phyloP scores from a whole-genome alignment of 1,284 basidiomycete species.

The Cryptococcus maquisensis region DNA sequence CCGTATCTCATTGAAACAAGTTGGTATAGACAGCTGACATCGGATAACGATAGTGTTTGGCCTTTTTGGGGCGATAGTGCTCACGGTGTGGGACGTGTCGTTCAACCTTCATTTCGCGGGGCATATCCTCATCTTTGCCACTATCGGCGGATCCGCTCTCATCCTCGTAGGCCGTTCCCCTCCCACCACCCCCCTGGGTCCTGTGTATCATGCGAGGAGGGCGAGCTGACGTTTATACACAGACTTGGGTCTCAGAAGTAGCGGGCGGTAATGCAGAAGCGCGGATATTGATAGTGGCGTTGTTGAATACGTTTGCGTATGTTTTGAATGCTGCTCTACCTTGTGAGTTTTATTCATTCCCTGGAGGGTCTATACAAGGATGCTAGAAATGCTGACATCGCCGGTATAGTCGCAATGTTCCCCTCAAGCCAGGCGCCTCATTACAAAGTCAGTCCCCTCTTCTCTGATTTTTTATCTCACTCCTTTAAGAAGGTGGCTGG shows the following conservation, averaged over 20 bases:
- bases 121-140: not conserved
- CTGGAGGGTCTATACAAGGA: not conserved
- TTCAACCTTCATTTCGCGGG: not conserved
- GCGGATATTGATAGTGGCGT: not conserved
- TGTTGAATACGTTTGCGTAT: not conserved
- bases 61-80: not conserved
- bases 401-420: not conserved
- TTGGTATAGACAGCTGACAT: not conserved
- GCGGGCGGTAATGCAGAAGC: not conserved
- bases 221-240: not conserved
- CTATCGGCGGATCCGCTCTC: not conserved
- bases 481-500: not conserved
- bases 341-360: not conserved
- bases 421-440: not conserved
- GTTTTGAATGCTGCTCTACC: not conserved
- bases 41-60: constrained; percentile 1
- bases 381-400: not conserved
- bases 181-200: not conserved
- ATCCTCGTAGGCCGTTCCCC: not conserved
- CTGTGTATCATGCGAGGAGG: not conserved
- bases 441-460: constrained; percentile 9
- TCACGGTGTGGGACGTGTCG: not conserved
- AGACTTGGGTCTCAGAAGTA: not conserved
- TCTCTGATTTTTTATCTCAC: not conserved
- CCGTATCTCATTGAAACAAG: not conserved